A percentile compares a stretch with the other conserved stretches of the same genome.
These are phyloP conservation scores for Panellus pusillus DNA, from an alignment of 768 basidiomycete genomes.

Conservation along the genomic window DNA sequence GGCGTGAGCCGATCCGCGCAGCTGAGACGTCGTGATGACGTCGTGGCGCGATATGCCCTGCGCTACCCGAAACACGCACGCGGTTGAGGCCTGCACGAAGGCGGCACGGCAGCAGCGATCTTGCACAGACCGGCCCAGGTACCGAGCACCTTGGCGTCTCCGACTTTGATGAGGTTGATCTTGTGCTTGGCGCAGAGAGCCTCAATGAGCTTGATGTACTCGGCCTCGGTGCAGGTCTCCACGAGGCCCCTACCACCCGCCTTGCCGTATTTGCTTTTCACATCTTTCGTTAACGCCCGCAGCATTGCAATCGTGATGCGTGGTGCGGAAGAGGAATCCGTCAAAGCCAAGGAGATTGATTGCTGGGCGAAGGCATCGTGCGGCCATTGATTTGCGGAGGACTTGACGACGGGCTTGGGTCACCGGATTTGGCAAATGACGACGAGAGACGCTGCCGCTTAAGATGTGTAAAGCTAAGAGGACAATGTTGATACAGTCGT, in stretches of 20 bases:
- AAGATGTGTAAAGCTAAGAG: conserved; percentile 27
- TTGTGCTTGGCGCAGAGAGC: conserved; percentile 99
- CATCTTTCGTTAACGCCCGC: conserved; percentile 54
- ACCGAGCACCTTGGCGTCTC: conserved; percentile 96
- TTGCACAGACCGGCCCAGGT: conserved; percentile 99
- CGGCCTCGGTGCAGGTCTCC: conserved; percentile 98
- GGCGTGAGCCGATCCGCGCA: too few relatives aligned
- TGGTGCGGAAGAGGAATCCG: conserved; percentile 29
- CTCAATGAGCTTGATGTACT: conserved; percentile 99
- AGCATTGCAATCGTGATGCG: conserved; percentile 66
- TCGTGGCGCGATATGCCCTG: too few relatives aligned
- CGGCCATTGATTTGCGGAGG: conserved; percentile 35
- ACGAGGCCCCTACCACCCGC: conserved; percentile 52
- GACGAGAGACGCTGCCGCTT: conserved; percentile 48
- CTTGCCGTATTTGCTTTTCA: conserved; percentile 47
- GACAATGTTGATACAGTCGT: conserved; percentile 15
- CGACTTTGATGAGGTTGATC: conserved; percentile 99
- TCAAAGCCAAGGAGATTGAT: conserved; percentile 37
- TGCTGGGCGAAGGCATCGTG: conserved; percentile 48
- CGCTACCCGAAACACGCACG: too few relatives aligned
- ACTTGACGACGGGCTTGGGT: conserved; percentile 33
- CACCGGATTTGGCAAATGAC: conserved; percentile 35
- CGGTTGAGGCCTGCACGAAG: too few relatives aligned
- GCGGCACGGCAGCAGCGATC: too few relatives aligned
- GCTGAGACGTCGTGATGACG: too few relatives aligned